Percentiles rank a stretch among this genome's conserved stretches.
Evolutionary conservation across 2,329 filamentous ascomycete species (phyloP).

Genomic region (Aspergillus jensenii): DNA sequence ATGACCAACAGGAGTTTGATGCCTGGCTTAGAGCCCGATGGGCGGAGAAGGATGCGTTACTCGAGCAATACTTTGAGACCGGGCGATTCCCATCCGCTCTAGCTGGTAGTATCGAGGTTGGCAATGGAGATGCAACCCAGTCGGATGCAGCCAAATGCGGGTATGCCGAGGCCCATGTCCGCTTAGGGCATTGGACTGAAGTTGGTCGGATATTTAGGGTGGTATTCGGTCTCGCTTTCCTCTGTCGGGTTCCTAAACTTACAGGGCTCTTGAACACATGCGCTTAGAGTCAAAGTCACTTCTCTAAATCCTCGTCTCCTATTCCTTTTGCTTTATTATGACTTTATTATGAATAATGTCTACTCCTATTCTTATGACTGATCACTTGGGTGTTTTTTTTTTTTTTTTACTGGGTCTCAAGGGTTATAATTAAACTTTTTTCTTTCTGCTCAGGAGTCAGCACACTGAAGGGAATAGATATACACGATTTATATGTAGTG

Average conservation of each 20-base stretch:
- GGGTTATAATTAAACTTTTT: slow-evolving; percentile 1
- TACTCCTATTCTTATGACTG: slow-evolving; percentile 16
- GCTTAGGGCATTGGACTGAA: slow-evolving; percentile 44
- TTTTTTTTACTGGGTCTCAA: not conserved
- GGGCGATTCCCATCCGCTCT: slow-evolving; percentile 76
- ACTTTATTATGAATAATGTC: not conserved
- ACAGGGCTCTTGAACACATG: slow-evolving; percentile 19
- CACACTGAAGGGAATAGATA: too few relatives aligned
- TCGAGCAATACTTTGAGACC: slow-evolving; percentile 77
- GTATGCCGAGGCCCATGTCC: slow-evolving; percentile 45
- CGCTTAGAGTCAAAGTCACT: not conserved
- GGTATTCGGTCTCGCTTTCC: slow-evolving; percentile 32
- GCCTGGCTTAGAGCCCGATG: slow-evolving; percentile 82
- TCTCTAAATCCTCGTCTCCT: not conserved
- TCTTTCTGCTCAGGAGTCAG: not conserved
- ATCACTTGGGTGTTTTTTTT: slow-evolving; percentile 1
- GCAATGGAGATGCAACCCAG: slow-evolving; percentile 36
- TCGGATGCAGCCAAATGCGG: slow-evolving; percentile 35
- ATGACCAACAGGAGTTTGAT: slow-evolving; percentile 73
- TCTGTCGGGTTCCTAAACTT: slow-evolving; percentile 31
- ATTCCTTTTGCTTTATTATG: not conserved
- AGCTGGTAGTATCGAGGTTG: slow-evolving; percentile 49
- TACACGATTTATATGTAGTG: not conserved
- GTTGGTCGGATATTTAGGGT: slow-evolving; percentile 46
- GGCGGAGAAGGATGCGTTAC: slow-evolving; percentile 86